Conservation (phyloP, 768 basidiomycete species). For the Auriscalpium orientale region DNA sequence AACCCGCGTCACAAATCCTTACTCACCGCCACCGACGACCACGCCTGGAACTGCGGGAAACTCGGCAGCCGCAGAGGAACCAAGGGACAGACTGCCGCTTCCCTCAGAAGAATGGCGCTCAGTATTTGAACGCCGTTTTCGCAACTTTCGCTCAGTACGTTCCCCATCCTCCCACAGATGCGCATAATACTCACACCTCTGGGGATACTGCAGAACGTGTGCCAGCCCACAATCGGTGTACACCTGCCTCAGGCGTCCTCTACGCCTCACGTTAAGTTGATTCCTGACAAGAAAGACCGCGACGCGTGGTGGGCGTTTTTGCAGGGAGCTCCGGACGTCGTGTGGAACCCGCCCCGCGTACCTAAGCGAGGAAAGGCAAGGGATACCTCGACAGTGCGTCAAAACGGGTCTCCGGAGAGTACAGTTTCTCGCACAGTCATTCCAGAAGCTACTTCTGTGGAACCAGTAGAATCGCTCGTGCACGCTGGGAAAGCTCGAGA, state of each 20-base stretch:
- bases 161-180: neutral
- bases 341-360: constrained; percentile 53
- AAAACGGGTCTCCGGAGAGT: neutral
- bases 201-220: constrained; percentile 44
- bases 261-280: constrained; percentile 24
- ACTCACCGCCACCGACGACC: constrained; percentile 30
- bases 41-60: constrained; percentile 10
- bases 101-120: constrained; percentile 65
- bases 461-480: neutral
- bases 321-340: constrained; percentile 56
- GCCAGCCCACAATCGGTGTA: constrained; percentile 51
- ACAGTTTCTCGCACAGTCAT: too few relatives aligned
- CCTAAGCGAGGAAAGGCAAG: constrained; percentile 20
- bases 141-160: constrained; percentile 57
- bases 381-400: constrained; percentile 7
- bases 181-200: constrained; percentile 4
- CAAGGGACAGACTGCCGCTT: constrained; percentile 28
- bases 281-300: constrained; percentile 67
- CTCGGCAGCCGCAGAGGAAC: constrained; percentile 13
- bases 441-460: too few relatives aligned
- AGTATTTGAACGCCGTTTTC: constrained; percentile 49
- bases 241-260: constrained; percentile 23
- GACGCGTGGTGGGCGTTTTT: constrained; percentile 79
- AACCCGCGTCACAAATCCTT: constrained; percentile 64
- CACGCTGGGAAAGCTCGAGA: neutral